phyloP scores from a whole-genome alignment of 2,329 filamentous ascomycete genomes.

The Esteya vermicola region DNA sequence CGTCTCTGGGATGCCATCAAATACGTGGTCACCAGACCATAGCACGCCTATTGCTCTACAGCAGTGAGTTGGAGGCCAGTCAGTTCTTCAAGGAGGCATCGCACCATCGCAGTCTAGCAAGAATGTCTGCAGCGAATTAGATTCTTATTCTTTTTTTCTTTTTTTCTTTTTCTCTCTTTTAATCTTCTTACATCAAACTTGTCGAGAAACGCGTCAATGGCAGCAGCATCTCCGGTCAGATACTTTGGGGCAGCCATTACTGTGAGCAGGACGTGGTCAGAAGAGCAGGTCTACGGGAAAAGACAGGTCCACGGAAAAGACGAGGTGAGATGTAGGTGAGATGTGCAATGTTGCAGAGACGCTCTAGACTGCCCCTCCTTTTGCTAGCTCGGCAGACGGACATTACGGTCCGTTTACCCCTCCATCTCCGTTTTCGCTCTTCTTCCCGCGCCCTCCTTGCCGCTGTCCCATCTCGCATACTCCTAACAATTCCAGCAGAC shows the following conservation, averaged over 20 bases:
- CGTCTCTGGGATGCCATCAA: conserved; percentile 73
- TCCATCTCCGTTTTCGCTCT: too few relatives aligned
- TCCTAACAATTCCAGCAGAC: too few relatives aligned
- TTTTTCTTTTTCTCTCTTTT: too few relatives aligned
- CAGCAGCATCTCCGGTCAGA: conserved; percentile 65
- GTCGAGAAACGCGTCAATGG: conserved; percentile 71
- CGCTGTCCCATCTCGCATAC: too few relatives aligned
- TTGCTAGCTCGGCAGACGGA: too few relatives aligned
- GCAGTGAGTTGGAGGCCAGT: background rate
- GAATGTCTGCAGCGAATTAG: conserved; percentile 67
- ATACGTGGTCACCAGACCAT: conserved; percentile 89
- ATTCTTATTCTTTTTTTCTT: too few relatives aligned
- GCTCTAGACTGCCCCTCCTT: too few relatives aligned
- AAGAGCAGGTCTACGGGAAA: background rate
- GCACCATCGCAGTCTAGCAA: conserved; percentile 94
- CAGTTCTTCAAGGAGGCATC: conserved; percentile 8
- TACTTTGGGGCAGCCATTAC: conserved; percentile 30
- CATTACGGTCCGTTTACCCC: too few relatives aligned
- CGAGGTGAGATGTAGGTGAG: too few relatives aligned
- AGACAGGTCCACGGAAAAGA: background rate
- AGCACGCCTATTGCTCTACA: conserved; percentile 57
- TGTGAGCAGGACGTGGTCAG: background rate
- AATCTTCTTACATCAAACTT: conserved; percentile 92
- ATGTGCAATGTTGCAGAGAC: too few relatives aligned
- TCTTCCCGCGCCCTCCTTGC: too few relatives aligned